Percentiles rank a stretch among this genome's conserved stretches.
Evolutionary conservation across 768 basidiomycete genomes (phyloP).

Genomic region (Boletellus ananiceps): DNA sequence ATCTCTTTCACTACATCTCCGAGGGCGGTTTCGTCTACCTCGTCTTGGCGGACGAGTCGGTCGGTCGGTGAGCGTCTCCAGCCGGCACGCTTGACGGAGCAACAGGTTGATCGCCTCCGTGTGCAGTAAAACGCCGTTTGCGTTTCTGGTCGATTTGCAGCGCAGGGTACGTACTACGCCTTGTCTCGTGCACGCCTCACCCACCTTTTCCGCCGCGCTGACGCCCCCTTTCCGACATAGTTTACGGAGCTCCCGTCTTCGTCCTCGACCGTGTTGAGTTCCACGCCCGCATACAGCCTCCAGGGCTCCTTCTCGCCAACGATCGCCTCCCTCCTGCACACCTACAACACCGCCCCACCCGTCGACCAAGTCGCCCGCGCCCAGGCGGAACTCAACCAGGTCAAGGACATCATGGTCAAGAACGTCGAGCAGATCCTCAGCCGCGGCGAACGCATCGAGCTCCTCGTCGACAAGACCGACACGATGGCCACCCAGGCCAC

Average conservation of each 20-base stretch:
- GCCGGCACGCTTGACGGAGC: background rate
- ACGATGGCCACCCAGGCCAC: slow-evolving; percentile 92
- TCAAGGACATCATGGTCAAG: slow-evolving; percentile 98
- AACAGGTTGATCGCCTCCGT: background rate
- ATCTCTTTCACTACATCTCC: slow-evolving; percentile 90
- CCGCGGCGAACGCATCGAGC: slow-evolving; percentile 91
- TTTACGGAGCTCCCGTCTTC: slow-evolving; percentile 62
- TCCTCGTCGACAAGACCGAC: slow-evolving; percentile 96
- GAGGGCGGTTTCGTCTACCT: slow-evolving; percentile 85
- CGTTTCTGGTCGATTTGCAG: slow-evolving; percentile 85
- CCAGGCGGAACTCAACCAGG: slow-evolving; percentile 81
- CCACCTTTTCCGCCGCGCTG: background rate
- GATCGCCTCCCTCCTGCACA: slow-evolving; percentile 73
- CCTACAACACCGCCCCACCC: slow-evolving; percentile 86
- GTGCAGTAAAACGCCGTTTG: slow-evolving; percentile 83
- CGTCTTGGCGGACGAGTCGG: slow-evolving; percentile 92
- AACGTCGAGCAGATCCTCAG: slow-evolving; percentile 96
- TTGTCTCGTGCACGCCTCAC: background rate
- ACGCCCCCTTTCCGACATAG: slow-evolving; percentile 27
- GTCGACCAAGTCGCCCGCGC: slow-evolving; percentile 86
- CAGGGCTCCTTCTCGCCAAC: slow-evolving; percentile 70
- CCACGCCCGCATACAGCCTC: slow-evolving; percentile 54
- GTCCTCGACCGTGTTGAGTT: slow-evolving; percentile 47
- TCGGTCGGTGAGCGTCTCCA: slow-evolving; percentile 60
- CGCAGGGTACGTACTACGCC: slow-evolving; percentile 46